These are phyloP conservation scores for Nemania sp. DNA, from an alignment of 2,329 filamentous ascomycete species.

Conservation along the genomic window DNA sequence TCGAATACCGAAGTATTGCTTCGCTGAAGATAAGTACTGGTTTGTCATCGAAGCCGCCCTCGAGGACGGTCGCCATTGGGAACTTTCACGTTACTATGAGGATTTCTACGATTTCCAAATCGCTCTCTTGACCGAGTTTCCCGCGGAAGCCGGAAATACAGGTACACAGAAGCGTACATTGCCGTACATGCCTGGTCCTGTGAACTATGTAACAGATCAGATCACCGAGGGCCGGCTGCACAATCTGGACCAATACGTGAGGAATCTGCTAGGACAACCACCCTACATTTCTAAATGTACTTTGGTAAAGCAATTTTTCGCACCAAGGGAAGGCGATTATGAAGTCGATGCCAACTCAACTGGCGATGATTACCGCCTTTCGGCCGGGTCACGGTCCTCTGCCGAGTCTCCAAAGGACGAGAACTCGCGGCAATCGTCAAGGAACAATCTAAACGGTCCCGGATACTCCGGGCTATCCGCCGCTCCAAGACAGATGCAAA, in stretches of 20 bases:
- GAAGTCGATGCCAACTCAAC: conserved; percentile 76
- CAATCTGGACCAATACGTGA: conserved; percentile 94
- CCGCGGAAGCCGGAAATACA: conserved; percentile 87
- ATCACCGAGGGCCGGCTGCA: conserved; percentile 92
- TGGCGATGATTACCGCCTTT: conserved; percentile 76
- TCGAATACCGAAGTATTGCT: conserved; percentile 89
- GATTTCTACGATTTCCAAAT: conserved; percentile 99
- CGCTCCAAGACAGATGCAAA: conserved; percentile 50
- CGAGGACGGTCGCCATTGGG: conserved; percentile 90
- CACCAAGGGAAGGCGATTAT: conserved; percentile 86
- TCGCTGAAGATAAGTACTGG: conserved; percentile 98
- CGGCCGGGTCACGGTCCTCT: conserved; percentile 70
- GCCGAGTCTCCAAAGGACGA: conserved; percentile 62
- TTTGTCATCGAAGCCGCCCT: conserved; percentile 92
- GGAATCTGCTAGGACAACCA: conserved; percentile 82
- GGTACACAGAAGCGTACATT: conserved; percentile 77
- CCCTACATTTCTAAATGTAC: conserved; percentile 81
- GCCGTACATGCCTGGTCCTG: conserved; percentile 97
- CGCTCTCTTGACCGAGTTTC: conserved; percentile 87
- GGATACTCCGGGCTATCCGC: conserved; percentile 58
- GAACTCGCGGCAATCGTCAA: conserved; percentile 67
- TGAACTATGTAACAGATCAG: conserved; percentile 96
- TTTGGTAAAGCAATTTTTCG: conserved; percentile 88
- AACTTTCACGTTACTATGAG: conserved; percentile 92
- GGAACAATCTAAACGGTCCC: conserved; percentile 63